phyloP scores from a whole-genome alignment of 495 filamentous ascomycete species.

The Letharia lupina region DNA sequence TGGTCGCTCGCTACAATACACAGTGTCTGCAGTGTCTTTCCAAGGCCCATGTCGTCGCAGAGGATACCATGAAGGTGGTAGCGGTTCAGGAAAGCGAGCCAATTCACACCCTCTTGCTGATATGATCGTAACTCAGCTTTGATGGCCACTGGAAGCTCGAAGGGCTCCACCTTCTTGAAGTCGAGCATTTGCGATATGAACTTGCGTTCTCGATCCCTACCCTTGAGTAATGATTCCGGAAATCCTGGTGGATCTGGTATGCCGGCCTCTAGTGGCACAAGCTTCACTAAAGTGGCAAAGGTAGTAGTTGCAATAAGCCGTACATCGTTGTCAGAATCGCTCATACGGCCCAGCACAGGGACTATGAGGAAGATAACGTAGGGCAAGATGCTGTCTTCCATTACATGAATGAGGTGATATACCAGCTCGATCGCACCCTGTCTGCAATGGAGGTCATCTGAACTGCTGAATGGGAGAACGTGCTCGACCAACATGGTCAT shows the following conservation, averaged over 20 bases:
- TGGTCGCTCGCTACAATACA: conserved; percentile 98
- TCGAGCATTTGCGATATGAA: conserved; percentile 97
- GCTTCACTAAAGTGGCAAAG: conserved; percentile 92
- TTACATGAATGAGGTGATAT: conserved; percentile 93
- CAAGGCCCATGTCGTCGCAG: conserved; percentile 98
- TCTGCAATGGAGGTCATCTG: conserved; percentile 74
- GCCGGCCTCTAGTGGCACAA: conserved; percentile 97
- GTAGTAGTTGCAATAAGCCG: conserved; percentile 91
- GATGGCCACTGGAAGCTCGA: conserved; percentile 88
- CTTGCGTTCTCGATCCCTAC: conserved; percentile 84
- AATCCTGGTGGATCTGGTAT: conserved; percentile 95
- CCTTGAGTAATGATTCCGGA: conserved; percentile 76
- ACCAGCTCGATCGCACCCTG: conserved; percentile 92
- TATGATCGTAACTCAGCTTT: conserved; percentile 93
- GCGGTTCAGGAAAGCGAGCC: conserved; percentile 95
- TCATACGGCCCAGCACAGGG: conserved; percentile 98
- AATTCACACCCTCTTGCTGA: conserved; percentile 98
- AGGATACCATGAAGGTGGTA: conserved; percentile 97
- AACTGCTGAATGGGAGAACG: conserved; percentile 82
- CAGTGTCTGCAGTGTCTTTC: conserved; percentile 93
- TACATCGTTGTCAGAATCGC: conserved; percentile 92
- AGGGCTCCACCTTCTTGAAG: conserved; percentile 87
- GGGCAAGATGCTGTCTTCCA: conserved; percentile 91
- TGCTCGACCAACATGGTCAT: conserved; percentile 95
- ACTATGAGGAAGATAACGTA: conserved; percentile 99